A percentile compares a stretch with the other conserved stretches of the same genome.
Evolutionary conservation across 129 eudicot species (phyloP).

Genomic region (Chrysanthemum seticuspe): DNA sequence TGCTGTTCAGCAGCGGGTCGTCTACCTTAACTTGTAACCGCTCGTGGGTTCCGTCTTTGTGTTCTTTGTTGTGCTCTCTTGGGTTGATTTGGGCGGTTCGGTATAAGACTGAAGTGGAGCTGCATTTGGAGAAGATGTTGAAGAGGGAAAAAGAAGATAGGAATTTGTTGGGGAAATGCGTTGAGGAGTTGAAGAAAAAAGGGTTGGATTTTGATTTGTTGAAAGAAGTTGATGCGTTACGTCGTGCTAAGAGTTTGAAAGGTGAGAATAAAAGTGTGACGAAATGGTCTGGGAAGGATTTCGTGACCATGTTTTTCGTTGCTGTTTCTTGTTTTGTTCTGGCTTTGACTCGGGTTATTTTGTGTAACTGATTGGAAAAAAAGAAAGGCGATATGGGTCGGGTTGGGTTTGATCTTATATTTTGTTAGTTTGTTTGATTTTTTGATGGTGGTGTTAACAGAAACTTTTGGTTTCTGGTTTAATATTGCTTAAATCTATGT

Average conservation of each 20-base stretch:
- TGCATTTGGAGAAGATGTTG: constrained; percentile 69
- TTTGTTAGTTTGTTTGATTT: constrained; percentile 1
- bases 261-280: constrained; percentile 56
- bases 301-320: constrained; percentile 69
- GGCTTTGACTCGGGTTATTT: constrained; percentile 64
- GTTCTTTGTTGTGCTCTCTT: constrained; percentile 60
- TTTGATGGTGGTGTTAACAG: constrained; percentile 12
- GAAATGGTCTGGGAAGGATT: constrained; percentile 82
- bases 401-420: not conserved
- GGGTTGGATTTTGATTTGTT: constrained; percentile 88
- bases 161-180: constrained; percentile 71
- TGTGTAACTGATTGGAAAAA: constrained; percentile 47
- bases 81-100: constrained; percentile 88
- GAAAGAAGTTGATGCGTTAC: constrained; percentile 85
- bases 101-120: constrained; percentile 66
- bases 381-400: not conserved
- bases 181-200: constrained; percentile 83
- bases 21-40: constrained; percentile 30
- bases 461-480: constrained; percentile 35
- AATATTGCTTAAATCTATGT: not conserved
- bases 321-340: constrained; percentile 68
- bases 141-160: constrained; percentile 87
- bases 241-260: constrained; percentile 85
- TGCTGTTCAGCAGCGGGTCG: constrained; percentile 47
- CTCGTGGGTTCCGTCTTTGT: constrained; percentile 80